Evolutionary conservation across 495 filamentous ascomycete species (phyloP), one percentile per base, ranked within the genome.

Genomic region (Penicillium arizonense): DNA sequence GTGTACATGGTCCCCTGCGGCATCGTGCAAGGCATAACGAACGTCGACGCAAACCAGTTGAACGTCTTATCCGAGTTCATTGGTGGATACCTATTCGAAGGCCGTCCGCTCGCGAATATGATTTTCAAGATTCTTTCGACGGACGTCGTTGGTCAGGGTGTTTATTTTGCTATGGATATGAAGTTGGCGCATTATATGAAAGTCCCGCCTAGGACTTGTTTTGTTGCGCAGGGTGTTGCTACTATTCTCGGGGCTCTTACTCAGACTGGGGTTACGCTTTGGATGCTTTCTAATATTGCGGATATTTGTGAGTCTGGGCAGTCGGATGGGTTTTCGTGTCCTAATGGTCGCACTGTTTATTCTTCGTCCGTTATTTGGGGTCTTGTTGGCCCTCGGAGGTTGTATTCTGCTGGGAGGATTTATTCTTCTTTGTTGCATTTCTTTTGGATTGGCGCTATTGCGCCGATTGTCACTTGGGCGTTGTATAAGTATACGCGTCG

Each of bases 21-120:
- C 47, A 92, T 93, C 41, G 83, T 93, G 44, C 90, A 90, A 81
- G 90, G 88, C 3, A 90, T 93, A 54, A 91, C 90, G 16, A 93
- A 94, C 64, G 88, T 91, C 47, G 86, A 91, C 58, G 86, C 80
- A 53, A 87, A 82, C 62, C 56, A 70, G 60, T 44, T 78, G 4
- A 76, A 74, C 37, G 70, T 77, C 9, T 58, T 77, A 21, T 58
- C 65, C 20, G 67, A 73, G 34, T 73, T 75, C 44, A 44, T 62
- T 4, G 59, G 55, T 4, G 59, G 59, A 53, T 76, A 74, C 41
- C 57, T 74, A 50, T 69, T 73, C 40, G 59, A 62, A 47, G 59
- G 55, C 6, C 52, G 45, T 9, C 59, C 54, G 28, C 58, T 75
- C 10, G 73, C 69, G 3, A 73, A 71, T 13, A 74, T 76, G 71